Base-by-base conservation (phyloP, 805 yeast species). In the Zygoascus bituminiphila region DNA sequence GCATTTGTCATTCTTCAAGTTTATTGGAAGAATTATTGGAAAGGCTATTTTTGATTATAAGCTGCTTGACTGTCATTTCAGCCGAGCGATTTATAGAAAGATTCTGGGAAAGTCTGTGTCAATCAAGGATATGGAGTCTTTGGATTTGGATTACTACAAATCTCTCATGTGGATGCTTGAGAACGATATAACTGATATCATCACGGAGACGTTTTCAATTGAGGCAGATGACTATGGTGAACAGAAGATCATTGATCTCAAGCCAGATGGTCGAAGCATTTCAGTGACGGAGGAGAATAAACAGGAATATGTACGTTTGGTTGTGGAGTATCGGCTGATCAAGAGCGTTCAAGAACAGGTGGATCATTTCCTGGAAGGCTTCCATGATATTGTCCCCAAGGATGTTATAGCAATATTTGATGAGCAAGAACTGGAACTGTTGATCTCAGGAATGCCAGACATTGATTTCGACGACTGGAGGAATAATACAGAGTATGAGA, bases 401-500 rank as follows among this genome's bases (percentile, higher is more conserved):
- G 91, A 88, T 12, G 68, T 88, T 52, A 79, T 93, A 40, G 72
- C 91, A 0, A 84, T 91, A 25, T 93, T 93, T 68, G 95, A 88
- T 64, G 98, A 93, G 62, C 95, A 89, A 60, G 99, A 93, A 64
- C 71, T 93, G 49, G 99, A 93, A 67, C 74, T 93, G 52, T 73
- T 93, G 56, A 85, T 93, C 38, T 84, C 95, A 31, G 99, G 99
- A 2, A 72, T 93, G 58, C 98, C 99, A 1, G 96, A 91, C 58
- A 88, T 93, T 58, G 96, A 88, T 67, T 91, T 91, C 19, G 87
- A 82, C 56, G 99, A 93, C 62, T 93, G 99, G 99, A 84, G 85
- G 55, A 82, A 79, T 59, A 85, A 93, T 62, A 78, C 96, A 1
- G 73, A 70, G 1, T 71, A 93, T 66, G 82, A 77, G 43, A 91